phyloP scores from a whole-genome alignment of 192 early-diverging fungal species.

The Coemansia sp. region DNA sequence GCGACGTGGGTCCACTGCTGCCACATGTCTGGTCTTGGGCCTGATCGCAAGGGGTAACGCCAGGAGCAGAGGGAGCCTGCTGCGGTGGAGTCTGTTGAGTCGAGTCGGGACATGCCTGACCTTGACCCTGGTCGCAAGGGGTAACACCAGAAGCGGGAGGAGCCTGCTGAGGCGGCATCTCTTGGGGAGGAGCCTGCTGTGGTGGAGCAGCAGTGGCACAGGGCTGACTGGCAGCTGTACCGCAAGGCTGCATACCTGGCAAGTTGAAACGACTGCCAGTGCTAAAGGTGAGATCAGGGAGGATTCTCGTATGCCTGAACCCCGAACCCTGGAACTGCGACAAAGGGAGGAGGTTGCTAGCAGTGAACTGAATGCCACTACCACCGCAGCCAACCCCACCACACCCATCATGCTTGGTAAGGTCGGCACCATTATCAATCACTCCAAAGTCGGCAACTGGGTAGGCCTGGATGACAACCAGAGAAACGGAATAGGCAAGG shows the following conservation, averaged over 20 bases:
- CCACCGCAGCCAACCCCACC: conserved; percentile 17
- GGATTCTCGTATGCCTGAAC: too few relatives aligned
- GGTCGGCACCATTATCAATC: not conserved
- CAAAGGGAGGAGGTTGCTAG: conserved; percentile 11
- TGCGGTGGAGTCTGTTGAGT: not conserved
- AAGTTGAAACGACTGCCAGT: conserved; percentile 18
- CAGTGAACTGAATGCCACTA: conserved; percentile 11
- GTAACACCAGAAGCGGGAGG: too few relatives aligned
- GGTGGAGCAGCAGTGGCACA: too few relatives aligned
- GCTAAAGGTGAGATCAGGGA: conserved; percentile 18
- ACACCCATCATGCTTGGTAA: conserved; percentile 17
- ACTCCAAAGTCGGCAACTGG: conserved; percentile 8
- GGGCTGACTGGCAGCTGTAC: not conserved
- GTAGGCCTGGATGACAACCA: conserved; percentile 8
- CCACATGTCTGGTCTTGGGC: conserved; percentile 1
- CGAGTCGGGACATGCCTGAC: not conserved
- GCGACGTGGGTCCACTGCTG: not conserved
- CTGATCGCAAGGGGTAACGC: not conserved
- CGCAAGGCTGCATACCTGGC: not conserved
- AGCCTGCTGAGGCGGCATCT: not conserved
- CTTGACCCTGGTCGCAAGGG: too few relatives aligned
- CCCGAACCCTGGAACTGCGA: too few relatives aligned
- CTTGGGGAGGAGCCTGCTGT: not conserved
- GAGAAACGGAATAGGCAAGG: conserved; percentile 17
- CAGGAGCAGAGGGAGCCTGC: not conserved